Evolutionary conservation across 169 alveolate species (phyloP), one percentile per base, ranked within the genome.

Genomic region (Eimeria sp.): DNA sequence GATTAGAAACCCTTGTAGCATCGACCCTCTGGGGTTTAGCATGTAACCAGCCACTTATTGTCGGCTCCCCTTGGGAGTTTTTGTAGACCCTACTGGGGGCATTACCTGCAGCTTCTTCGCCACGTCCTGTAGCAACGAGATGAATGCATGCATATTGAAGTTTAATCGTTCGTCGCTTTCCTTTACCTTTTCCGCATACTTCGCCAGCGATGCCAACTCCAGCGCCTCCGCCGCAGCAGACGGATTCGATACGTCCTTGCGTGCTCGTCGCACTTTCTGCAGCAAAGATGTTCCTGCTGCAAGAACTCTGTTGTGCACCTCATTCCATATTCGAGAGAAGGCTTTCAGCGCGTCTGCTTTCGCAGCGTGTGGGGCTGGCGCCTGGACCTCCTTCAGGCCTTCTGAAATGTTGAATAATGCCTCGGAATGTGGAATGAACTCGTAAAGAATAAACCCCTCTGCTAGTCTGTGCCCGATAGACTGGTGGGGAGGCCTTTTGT

Each of bases 371-470:
- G 65, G 27, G n/a, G 10, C 90, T 43, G 72, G 72, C 10, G 67
- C 58, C 27, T 34, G 7, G 6, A 82, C 34, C 25, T 51, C 49
- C 27, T 51, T 82, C 14, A 82, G 14, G 25, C 90, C 72, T n/a
- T 82, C 90, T 6, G 90, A 82, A 49, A 82, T 82, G 72, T 6
- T n/a, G 25, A 49, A 82, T 34, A 82, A 47, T 6, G 47, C 40
- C 51, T 82, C 90, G 16, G 90, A 82, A 22, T 82, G 90, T n/a
- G 90, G 90, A n/a, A 82, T 82, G 47, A 82, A 82, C 73, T 82
- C 73, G 22, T 82, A 63, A 49, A 82, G 20, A 16, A 82, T 49
- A 63, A 82, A 82, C 22, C 72, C 73, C 72, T 43, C 90, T 6
- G 90, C 90, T 14, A 82, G 25, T 34, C 90, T 3, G 47, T 51